Evolutionary conservation across 73 alveolate genomes (phyloP).

Genomic region (Durusdinium trenchii): DNA sequence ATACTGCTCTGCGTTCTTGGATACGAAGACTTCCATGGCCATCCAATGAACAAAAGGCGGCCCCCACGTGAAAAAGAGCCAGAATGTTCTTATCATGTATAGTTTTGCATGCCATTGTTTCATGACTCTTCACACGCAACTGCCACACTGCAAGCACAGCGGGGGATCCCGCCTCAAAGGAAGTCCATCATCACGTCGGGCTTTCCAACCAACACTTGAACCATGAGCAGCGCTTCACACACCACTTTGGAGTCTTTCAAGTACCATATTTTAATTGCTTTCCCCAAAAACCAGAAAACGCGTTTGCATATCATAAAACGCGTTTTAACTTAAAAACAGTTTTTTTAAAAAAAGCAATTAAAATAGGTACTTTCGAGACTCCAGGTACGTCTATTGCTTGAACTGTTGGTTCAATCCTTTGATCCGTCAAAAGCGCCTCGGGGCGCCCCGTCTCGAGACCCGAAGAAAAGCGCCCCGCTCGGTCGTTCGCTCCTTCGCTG

Average conservation of each 20-base stretch:
- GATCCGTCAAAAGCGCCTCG: no score
- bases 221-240: not conserved
- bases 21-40: not conserved
- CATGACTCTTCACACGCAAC: not conserved
- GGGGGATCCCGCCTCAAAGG: constrained; percentile 5
- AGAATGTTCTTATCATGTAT: not conserved
- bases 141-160: not conserved
- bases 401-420: no score
- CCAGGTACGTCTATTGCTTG: not conserved
- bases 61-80: not conserved
- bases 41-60: not conserved
- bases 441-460: no score
- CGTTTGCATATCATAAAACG: not conserved
- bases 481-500: no score
- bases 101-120: not conserved
- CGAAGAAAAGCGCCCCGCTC: no score
- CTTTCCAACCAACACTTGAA: not conserved
- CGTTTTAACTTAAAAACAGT: not conserved
- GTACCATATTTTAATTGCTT: not conserved
- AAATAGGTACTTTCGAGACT: constrained; percentile 53
- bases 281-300: not conserved
- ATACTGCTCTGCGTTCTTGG: not conserved
- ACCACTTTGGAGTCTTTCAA: not conserved
- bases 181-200: not conserved
- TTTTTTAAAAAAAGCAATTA: not conserved